Evolutionary conservation across 257 asterid species (phyloP), one percentile per base, ranked within the genome.

Genomic region (Henckelia pumila): DNA sequence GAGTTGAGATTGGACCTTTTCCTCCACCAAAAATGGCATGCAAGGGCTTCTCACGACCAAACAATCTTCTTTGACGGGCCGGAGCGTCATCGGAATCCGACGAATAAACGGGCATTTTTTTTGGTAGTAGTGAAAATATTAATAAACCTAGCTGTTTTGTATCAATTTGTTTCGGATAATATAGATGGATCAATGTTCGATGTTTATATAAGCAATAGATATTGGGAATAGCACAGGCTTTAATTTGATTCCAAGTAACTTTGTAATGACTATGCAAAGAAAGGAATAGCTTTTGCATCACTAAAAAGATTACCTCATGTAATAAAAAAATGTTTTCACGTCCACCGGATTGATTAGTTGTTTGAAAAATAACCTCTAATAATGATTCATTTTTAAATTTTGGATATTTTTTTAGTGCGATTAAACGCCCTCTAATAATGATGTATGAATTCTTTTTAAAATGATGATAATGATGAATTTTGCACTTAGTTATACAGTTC

Each of bases 1-100:
- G 53, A 44, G 53, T 14, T 14, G 53, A 44, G 16, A 44, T 44
- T 16, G 1, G 20, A 44, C 53, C 53, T 83, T 61, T 84, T 64
- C 96, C 96, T 14, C 92, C 92, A 60, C 96, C 96, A 56, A 89
- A 81, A 70, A 84, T 22, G 28, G 81, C 63, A 61, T 83, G 95
- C 77, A 87, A 44, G 33, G 89, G 69, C 71, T 71, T 92, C 29
- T 80, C 78, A 24, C 76, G 84, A 26, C 89, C 88, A 70, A 83
- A 83, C 56, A 81, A 75, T 68, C 84, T 77, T 68, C 44, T 69
- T 0, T 81, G 80, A 65, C 71, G 5, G 32, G 72, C 24, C 40
- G 71, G 80, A 2, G 44, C 75, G 26, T 79, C 94, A 35, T 82
- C 94, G 24, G 93, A 85, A 72, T 84, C 89, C 4, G 90, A 84